Base-by-base conservation (phyloP, 2,329 filamentous ascomycete genomes). In the Epichloe scottii region DNA sequence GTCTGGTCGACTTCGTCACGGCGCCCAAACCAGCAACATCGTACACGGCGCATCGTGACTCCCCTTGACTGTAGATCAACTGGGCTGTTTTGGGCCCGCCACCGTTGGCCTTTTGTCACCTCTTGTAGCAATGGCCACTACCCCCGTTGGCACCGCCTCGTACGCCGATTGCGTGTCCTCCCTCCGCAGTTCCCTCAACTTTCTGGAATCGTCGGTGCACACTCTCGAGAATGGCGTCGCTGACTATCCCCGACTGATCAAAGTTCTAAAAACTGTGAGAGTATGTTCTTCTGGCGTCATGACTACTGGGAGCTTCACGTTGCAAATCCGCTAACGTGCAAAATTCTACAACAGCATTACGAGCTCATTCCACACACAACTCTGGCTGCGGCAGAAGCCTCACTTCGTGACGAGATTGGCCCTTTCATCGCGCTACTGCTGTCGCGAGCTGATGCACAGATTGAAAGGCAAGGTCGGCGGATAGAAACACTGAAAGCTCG, bases 321-420 rank as follows among this genome's bases (percentile, higher is more conserved):
- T 15, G 35, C 34, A 48, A 50, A 45, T 35, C 21, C 14, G 15
- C 51, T 46, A 19, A 54, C 41, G n/a, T n/a, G 12, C 14, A 7
- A 38, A 12, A 5, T 14, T 15, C 2, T 11, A 34, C 55, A 94
- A 34, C 55, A 94, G 84, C 90, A 95, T 71, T 96, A 95, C 69
- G 90, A 96, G 66, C 82, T 95, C 41, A 87, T 95, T 59, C 87
- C 89, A 15, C 88, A 95, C 64, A 81, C 85, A 12, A 87, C 87
- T 48, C 80, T 96, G 43, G 82, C 84, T 54, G 78, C 84, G 55
- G 90, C 90, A 34, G 90, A 96, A 68, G 76, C 87, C 57, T 84
- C 88, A 4, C 80, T 96, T 17, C 84, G 89, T 59, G 86, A 88
- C 61, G 89, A 95, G 64, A 93, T 95, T 58, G 84, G 85, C n/a